A percentile compares a stretch with the other conserved stretches of the same genome.
Conservation (phyloP, 2,329 filamentous ascomycete genomes). For the Thermothelomyces thermophilus region DNA sequence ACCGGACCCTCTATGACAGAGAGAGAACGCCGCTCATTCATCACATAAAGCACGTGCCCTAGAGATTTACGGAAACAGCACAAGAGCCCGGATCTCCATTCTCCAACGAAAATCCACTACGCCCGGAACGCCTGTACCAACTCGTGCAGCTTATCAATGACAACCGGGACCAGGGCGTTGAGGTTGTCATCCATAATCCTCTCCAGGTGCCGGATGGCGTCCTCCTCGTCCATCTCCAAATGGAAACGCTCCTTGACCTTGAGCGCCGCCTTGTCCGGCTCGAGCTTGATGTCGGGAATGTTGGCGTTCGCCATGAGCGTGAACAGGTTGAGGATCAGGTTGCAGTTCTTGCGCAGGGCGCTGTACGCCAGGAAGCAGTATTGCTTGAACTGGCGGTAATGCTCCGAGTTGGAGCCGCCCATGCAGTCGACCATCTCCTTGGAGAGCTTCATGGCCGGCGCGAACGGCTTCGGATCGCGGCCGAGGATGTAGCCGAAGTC, state of each 20-base stretch:
- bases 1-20: too few relatives aligned
- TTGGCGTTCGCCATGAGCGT: conserved; percentile 96
- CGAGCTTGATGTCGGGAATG: conserved; percentile 87
- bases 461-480: conserved; percentile 94
- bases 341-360: conserved; percentile 80
- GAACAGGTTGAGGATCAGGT: conserved; percentile 90
- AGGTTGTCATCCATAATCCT: conserved; percentile 85
- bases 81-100: not conserved
- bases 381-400: conserved; percentile 85
- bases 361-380: conserved; percentile 95
- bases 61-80: too few relatives aligned
- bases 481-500: conserved; percentile 98
- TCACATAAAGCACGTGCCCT: too few relatives aligned
- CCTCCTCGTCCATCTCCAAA: conserved; percentile 83
- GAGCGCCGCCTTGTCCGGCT: conserved; percentile 86
- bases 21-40: too few relatives aligned
- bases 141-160: conserved; percentile 92
- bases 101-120: conserved; percentile 38
- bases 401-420: conserved; percentile 74
- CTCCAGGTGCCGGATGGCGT: conserved; percentile 82
- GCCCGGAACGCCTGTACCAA: conserved; percentile 86
- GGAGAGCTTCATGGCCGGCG: conserved; percentile 91
- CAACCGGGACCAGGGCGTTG: conserved; percentile 82
- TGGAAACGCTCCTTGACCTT: conserved; percentile 96
- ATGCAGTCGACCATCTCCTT: conserved; percentile 99